Evolutionary conservation across 768 basidiomycete species (phyloP), one percentile per base, ranked within the genome.

Genomic region (Russula vinacea): DNA sequence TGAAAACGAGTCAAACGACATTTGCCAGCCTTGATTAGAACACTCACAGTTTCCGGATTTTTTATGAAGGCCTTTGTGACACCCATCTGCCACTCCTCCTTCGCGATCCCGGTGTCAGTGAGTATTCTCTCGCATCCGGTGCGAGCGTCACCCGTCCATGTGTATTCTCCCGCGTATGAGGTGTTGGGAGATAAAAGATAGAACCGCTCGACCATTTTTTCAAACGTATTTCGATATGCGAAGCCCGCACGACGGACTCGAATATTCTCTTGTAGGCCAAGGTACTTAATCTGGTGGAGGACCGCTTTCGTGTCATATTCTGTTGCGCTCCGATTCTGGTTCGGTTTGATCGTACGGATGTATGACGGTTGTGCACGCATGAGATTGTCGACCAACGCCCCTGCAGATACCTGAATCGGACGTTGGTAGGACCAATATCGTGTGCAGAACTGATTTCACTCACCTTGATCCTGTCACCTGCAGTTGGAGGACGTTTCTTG

Each of bases 61-160:
- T 98, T 98, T 77, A 99, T 98, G 75, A 99, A 99, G 0, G 96
- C 96, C 72, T 99, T 98, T 2, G 95, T 97, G 4, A 89, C 85
- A 58, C 97, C 97, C 95, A 98, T 97, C 75, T 99, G 97, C 97
- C 97, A 99, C 74, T 99, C 96, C 56, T 98, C 96, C 70, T 85
- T 89, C 7, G 92, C 84, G 70, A 99, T 98, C 32, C 97, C 96
- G 14, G 94, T 96, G 71, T 98, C 97, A 67, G 84, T 90, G 57
- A 99, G 78, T 65, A 99, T 98, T 69, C 86, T 85, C 74, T 93
- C 86, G 73, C 97, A 99, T 16, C 92, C 97, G 5, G 93, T 90
- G 73, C 88, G 88, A 14, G 94, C 71, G 70, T 95, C 92, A 7
- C 95, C 94, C 58, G 85, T 79, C 97, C 97, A 99, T 40, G 84